Evolutionary conservation across 2,329 filamentous ascomycete genomes (phyloP).

Genomic region (Plenodomus lindquistii): DNA sequence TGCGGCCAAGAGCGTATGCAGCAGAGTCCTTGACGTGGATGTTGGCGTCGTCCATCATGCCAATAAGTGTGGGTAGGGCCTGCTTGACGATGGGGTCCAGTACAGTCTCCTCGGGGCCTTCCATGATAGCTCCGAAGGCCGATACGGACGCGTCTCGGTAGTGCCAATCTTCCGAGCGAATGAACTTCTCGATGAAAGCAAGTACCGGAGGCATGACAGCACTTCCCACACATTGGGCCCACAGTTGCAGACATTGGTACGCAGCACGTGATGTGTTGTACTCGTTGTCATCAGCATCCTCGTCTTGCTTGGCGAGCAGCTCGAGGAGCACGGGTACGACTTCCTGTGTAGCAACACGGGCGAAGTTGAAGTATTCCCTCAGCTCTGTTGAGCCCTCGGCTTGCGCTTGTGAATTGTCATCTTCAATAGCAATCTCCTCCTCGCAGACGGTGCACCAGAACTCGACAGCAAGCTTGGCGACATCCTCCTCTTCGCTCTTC

Average conservation of each 20-base stretch:
- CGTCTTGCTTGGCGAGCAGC: conserved; percentile 94
- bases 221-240: conserved; percentile 85
- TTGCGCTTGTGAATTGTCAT: conserved; percentile 77
- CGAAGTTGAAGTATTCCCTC: conserved; percentile 94
- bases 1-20: conserved; percentile 92
- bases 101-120: conserved; percentile 90
- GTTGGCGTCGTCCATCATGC: conserved; percentile 86
- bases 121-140: conserved; percentile 98
- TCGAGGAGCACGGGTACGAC: conserved; percentile 89
- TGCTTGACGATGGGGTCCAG: conserved; percentile 95
- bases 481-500: conserved; percentile 97
- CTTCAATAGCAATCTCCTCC: conserved; percentile 96
- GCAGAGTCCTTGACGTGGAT: conserved; percentile 94
- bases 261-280: conserved; percentile 95
- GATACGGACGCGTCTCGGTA: conserved; percentile 93
- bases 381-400: conserved; percentile 79
- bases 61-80: conserved; percentile 86
- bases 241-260: conserved; percentile 95
- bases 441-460: conserved; percentile 99
- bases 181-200: conserved; percentile 86
- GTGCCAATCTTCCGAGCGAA: conserved; percentile 92
- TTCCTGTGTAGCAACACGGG: conserved; percentile 86
- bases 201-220: conserved; percentile 86
- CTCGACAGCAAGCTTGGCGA: conserved; percentile 95
- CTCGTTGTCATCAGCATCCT: conserved; percentile 94